Percentiles rank a stretch among this genome's conserved stretches.
These are phyloP conservation scores for Citrus maxima DNA, from an alignment of 345 rosid species.

Conservation along the genomic window DNA sequence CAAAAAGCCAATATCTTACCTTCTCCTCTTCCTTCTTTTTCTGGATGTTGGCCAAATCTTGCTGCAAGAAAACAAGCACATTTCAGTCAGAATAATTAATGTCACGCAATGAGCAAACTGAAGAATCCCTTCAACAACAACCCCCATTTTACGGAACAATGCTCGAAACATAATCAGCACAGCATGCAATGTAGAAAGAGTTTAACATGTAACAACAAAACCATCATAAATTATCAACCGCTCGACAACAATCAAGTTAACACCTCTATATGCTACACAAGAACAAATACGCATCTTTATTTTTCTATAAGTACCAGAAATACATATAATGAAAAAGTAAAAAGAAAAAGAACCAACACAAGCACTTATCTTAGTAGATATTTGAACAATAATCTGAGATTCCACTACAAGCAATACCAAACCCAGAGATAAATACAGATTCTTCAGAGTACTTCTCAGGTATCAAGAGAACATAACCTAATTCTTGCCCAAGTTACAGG, in stretches of 20 bases:
- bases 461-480: neutral
- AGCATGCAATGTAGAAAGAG: neutral
- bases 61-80: conserved; percentile 27
- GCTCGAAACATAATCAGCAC: neutral
- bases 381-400: neutral
- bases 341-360: neutral
- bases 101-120: neutral
- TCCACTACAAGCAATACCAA: neutral
- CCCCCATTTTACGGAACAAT: neutral
- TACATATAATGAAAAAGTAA: too few relatives aligned
- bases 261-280: neutral
- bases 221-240: neutral
- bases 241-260: neutral
- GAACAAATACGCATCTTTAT: neutral
- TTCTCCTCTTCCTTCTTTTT: conserved; percentile 83
- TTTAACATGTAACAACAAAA: too few relatives aligned
- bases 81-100: neutral
- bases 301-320: neutral
- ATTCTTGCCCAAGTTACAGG: neutral
- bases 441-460: neutral
- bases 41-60: conserved; percentile 58
- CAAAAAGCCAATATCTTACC: conserved; percentile 19
- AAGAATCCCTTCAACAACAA: neutral
- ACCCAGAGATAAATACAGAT: too few relatives aligned
- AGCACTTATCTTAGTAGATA: neutral